Evolutionary conservation across 345 rosid genomes (phyloP), one percentile per base, ranked within the genome.

Genomic region (Arabidopsis suecica): DNA sequence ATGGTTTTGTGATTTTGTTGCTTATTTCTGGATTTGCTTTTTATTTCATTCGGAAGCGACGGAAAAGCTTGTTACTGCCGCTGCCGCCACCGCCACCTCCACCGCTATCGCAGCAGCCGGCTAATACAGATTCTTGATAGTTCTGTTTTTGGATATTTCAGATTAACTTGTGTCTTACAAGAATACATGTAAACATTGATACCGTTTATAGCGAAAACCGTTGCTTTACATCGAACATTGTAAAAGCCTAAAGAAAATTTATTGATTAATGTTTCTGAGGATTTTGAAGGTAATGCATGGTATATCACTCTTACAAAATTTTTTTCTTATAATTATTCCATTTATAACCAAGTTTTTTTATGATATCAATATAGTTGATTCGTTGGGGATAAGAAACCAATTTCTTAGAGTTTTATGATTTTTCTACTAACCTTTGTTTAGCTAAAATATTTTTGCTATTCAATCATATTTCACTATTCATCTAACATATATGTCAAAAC

Each of bases 1-100:
- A 94, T 78, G 91, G 85, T 40, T 59, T 83, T 40, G 76, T 94
- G 1, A 76, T 94, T 25, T 22, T 90, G 62, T 48, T 83, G 59
- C 72, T 91, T 78, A 9, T 88, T 1, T 90, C 86, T 58, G 97
- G 96, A 3, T 57, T 89, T 64, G 83, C 65, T 3, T 88, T 82
- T 65, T 86, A 87, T 82, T 80, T 84, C 77, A 82, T 91, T 51
- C 47, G 78, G 44, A 86, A 80, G 76, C 82, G 91, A 49, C 65
- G 83, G 61, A 87, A 84, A 53, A 64, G 53, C 50, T 76, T 55
- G 9, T 6, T 51, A 58, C 74, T n/a, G 22, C 55, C 54, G 8
- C 41, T 13, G 4, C 58, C 13, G 7, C 56, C 69, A 8, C 28
- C 16, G 4, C 44, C 8, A 8, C 28, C 16, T 2, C 44, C 8